A percentile compares a stretch with the other conserved stretches of the same genome.
Conservation (phyloP, 148 eudicot species). For the Camellia lanceoleosa region DNA sequence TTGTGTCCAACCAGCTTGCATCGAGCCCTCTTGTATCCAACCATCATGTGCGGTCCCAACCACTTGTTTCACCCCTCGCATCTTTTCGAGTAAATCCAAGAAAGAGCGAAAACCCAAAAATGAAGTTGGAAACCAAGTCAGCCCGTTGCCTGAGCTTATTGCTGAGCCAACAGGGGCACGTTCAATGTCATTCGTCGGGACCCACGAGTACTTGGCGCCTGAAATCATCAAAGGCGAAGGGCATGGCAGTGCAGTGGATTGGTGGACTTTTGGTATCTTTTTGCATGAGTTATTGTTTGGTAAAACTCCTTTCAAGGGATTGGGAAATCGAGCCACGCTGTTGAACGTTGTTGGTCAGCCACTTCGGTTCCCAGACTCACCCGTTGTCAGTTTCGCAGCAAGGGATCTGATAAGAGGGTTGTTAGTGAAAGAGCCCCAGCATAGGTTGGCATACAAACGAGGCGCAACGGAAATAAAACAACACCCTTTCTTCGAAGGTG, state of each 20-base stretch:
- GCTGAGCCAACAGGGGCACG: constrained; percentile 89
- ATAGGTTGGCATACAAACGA: constrained; percentile 70
- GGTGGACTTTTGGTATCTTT: constrained; percentile 95
- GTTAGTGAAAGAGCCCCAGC: constrained; percentile 83
- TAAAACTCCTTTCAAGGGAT: constrained; percentile 85
- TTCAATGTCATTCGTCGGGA: constrained; percentile 89
- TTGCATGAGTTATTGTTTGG: constrained; percentile 76
- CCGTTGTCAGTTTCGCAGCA: constrained; percentile 74
- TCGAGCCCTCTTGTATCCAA: constrained; percentile 79
- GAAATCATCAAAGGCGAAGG: constrained; percentile 91
- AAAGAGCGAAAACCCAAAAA: constrained; percentile 59
- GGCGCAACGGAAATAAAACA: constrained; percentile 92
- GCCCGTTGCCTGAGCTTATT: constrained; percentile 75
- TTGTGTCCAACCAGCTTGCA: constrained; percentile 78
- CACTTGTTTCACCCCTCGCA: constrained; percentile 64
- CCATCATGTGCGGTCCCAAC: constrained; percentile 79
- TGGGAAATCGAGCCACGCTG: constrained; percentile 84
- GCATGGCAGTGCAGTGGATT: constrained; percentile 91
- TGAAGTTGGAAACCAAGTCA: constrained; percentile 66
- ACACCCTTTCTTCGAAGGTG: constrained; percentile 89
- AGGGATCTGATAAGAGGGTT: constrained; percentile 79
- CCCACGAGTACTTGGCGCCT: constrained; percentile 85
- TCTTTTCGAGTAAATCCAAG: constrained; percentile 72
- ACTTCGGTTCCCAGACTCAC: constrained; percentile 70
- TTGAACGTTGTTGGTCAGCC: constrained; percentile 89